These are phyloP conservation scores for Metschnikowia picachoensis DNA, from an alignment of 805 yeast genomes.

Conservation along the genomic window DNA sequence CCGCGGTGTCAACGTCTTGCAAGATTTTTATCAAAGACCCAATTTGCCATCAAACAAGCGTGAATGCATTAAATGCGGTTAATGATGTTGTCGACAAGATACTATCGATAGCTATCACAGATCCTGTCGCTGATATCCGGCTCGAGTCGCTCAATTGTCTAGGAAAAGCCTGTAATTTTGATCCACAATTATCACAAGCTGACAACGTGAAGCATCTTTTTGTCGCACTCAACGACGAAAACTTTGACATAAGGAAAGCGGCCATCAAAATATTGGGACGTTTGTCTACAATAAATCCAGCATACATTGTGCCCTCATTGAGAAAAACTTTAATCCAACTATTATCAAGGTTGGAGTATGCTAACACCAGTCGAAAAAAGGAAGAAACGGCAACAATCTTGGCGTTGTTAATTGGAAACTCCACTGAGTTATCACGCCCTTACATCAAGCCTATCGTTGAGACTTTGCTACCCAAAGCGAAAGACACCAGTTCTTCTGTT, in stretches of 20 bases:
- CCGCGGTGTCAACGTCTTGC: slow-evolving; percentile 83
- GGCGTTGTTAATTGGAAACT: slow-evolving; percentile 68
- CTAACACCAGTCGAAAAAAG: slow-evolving; percentile 65
- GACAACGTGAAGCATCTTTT: slow-evolving; percentile 81
- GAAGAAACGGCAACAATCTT: slow-evolving; percentile 84
- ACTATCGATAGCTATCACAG: slow-evolving; percentile 80
- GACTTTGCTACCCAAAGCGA: slow-evolving; percentile 71
- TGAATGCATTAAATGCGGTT: slow-evolving; percentile 76
- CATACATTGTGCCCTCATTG: slow-evolving; percentile 89
- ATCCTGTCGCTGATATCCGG: slow-evolving; percentile 81
- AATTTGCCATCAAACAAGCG: slow-evolving; percentile 78
- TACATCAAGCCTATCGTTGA: slow-evolving; percentile 89
- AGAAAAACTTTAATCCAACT: slow-evolving; percentile 83
- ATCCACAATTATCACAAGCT: slow-evolving; percentile 91
- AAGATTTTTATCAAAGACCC: slow-evolving; percentile 72
- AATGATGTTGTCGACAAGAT: slow-evolving; percentile 80
- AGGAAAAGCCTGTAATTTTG: slow-evolving; percentile 60
- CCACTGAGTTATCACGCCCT: slow-evolving; percentile 81
- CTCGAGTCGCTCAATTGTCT: slow-evolving; percentile 71
- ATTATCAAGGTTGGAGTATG: slow-evolving; percentile 78
- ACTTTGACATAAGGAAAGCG: slow-evolving; percentile 73
- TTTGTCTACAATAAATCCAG: slow-evolving; percentile 82
- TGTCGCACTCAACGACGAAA: slow-evolving; percentile 89
- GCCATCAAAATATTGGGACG: slow-evolving; percentile 81
- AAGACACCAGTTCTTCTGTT: slow-evolving; percentile 71